Base-by-base conservation (phyloP, 2,329 filamentous ascomycete species). In the Exophiala calicioides region DNA sequence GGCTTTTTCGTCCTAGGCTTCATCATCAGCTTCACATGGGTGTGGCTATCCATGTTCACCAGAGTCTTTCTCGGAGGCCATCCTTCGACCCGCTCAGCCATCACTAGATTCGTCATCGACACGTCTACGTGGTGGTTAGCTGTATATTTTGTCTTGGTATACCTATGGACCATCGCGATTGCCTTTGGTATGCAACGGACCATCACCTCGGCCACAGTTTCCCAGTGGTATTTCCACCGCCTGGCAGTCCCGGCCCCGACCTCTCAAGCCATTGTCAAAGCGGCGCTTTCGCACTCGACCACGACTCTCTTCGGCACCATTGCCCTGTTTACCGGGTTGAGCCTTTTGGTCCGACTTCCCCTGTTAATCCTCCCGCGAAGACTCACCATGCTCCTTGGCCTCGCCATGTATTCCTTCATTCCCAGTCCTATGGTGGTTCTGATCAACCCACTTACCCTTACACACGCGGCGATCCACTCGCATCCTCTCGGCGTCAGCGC, bases 181-280 rank as follows among this genome's bases (percentile, higher is more conserved):
- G 83, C 95, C 63, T 85, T 89, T 47, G 90, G 89, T 13, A 80
- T 97, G 16, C 91, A 98, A 66, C 84, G 93, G 48, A 85, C 88
- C 16, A 93, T 90, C 12, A 95, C 91, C 10, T 91, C 90, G 18
- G 93, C 93, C 8, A 95, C 91, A 1, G 91, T 97, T 18, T 95
- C 89, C 30, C 93, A 98, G 68, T 98, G 93, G 93, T 98, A 98
- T 69, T 98, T 97, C 68, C 91, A 97, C 68, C 88, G 93, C 53
- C 86, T 94, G 59, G 82, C 84, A 3, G 79, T 84, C 8, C 89
- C 91, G 4, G 76, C 85, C 6, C 84, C 90, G 2, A 83, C 88
- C 1, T 90, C 89, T 1, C 77, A 79, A 46, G 85, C 90, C 44
- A 85, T 97, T 36, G 89, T 97, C 19, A 76, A 81, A 52, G 91